These are phyloP conservation scores for Sugiyamaella americana DNA, from an alignment of 805 yeast species.

Conservation along the genomic window DNA sequence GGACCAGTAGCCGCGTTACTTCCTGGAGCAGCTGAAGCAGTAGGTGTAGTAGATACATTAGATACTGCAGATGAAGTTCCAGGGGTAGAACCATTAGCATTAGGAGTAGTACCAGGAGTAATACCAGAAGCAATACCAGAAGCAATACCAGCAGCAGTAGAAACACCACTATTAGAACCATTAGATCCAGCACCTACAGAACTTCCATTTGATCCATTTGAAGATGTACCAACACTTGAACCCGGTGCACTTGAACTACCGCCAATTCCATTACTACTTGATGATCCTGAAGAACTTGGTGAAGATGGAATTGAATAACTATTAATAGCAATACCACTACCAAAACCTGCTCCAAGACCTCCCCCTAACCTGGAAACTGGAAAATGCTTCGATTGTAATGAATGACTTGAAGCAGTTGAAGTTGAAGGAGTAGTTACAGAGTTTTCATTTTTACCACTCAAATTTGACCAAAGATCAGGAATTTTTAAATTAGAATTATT, in stretches of 20 bases:
- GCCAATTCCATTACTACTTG: no score
- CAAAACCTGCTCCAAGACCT: not conserved
- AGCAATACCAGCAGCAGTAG: no score
- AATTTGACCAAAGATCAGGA: slow-evolving; percentile 1
- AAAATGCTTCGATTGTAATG: slow-evolving; percentile 9
- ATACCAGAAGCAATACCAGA: no score
- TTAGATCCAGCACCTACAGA: no score
- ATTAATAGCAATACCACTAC: not conserved
- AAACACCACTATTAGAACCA: no score
- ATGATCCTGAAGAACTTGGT: slow-evolving; percentile 6
- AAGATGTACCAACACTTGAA: slow-evolving; percentile 4
- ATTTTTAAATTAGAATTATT: not conserved
- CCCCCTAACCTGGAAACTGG: slow-evolving; percentile 2
- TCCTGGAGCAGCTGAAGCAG: slow-evolving; percentile 8
- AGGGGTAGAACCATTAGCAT: slow-evolving; percentile 3
- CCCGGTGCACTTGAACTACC: slow-evolving; percentile 8
- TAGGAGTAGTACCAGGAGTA: slow-evolving; percentile 17
- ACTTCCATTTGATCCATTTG: no score
- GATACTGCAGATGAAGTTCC: slow-evolving; percentile 14
- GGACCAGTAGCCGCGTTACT: slow-evolving; percentile 11
- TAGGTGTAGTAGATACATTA: not conserved
- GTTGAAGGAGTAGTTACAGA: not conserved
- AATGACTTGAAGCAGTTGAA: not conserved
- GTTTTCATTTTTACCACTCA: not conserved
- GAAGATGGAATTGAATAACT: not conserved